phyloP scores from a whole-genome alignment of 2,329 filamentous ascomycete genomes.

The Tolypocladium cylindrosporum region DNA sequence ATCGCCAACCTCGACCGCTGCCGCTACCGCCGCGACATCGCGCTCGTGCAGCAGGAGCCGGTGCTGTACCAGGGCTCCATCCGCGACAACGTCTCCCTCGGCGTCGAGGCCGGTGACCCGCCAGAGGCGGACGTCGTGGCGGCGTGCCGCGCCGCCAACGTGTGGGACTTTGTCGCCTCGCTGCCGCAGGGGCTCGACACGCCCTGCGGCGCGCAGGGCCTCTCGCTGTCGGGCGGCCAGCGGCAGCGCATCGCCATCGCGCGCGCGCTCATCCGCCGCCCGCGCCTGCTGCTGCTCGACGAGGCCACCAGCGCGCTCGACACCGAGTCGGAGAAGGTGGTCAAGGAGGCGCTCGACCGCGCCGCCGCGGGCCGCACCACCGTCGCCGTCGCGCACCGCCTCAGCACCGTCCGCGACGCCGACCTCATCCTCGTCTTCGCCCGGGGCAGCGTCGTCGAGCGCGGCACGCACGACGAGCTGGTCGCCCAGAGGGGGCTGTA shows the following conservation, averaged over 20 bases:
- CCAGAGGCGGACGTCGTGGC: slow-evolving; percentile 30
- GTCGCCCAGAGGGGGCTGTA: slow-evolving; percentile 38
- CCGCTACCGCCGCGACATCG: slow-evolving; percentile 22
- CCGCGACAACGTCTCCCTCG: slow-evolving; percentile 45
- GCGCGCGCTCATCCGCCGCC: slow-evolving; percentile 56
- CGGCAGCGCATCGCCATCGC: slow-evolving; percentile 66
- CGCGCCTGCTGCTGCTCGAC: slow-evolving; percentile 58
- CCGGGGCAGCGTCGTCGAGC: slow-evolving; percentile 37
- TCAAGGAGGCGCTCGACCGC: slow-evolving; percentile 51
- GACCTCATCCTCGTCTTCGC: slow-evolving; percentile 53
- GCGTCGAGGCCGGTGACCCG: slow-evolving; percentile 21
- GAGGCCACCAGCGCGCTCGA: slow-evolving; percentile 60
- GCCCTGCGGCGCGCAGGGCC: slow-evolving; percentile 54
- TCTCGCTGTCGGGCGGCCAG: slow-evolving; percentile 63
- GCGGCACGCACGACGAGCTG: slow-evolving; percentile 51
- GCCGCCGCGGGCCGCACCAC: slow-evolving; percentile 36
- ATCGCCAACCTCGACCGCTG: slow-evolving; percentile 18
- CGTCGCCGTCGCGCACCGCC: slow-evolving; percentile 55
- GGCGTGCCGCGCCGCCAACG: slow-evolving; percentile 44
- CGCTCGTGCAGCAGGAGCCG: slow-evolving; percentile 31
- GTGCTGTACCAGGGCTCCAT: slow-evolving; percentile 39
- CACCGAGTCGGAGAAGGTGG: slow-evolving; percentile 53
- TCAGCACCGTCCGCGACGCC: slow-evolving; percentile 45
- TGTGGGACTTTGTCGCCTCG: slow-evolving; percentile 43
- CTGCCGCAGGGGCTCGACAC: slow-evolving; percentile 53